A percentile compares a stretch with the other conserved stretches of the same genome.
Evolutionary conservation across 2,329 filamentous ascomycete species (phyloP).

Genomic region (Cercospora sp.): DNA sequence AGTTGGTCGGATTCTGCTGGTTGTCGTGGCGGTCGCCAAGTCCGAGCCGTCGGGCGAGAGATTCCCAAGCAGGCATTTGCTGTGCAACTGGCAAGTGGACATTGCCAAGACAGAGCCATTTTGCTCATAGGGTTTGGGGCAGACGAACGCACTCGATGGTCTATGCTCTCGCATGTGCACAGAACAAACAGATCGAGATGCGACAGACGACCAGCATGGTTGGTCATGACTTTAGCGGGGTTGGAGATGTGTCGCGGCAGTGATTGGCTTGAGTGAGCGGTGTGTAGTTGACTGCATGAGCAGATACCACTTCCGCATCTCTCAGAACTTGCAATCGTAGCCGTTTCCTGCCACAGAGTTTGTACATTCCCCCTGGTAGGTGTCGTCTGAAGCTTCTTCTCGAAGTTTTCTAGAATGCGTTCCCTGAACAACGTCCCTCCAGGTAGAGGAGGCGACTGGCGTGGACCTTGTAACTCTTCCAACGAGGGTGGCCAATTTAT

Average conservation of each 20-base stretch:
- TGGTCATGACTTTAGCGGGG: background rate
- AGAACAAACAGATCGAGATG: background rate
- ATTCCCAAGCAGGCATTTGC: background rate
- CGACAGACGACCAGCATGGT: background rate
- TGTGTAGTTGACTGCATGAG: background rate
- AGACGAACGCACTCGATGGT: background rate
- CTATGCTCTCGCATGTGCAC: background rate
- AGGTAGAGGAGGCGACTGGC: background rate
- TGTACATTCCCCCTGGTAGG: background rate
- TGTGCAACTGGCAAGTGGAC: background rate
- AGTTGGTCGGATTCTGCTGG: background rate
- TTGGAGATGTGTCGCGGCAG: background rate
- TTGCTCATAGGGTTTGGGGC: background rate
- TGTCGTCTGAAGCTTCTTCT: slow-evolving; percentile 10
- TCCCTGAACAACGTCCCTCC: background rate
- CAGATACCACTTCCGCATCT: background rate
- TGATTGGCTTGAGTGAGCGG: background rate
- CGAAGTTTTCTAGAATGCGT: slow-evolving; percentile 9
- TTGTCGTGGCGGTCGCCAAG: background rate
- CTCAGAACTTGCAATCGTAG: background rate
- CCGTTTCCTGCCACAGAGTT: background rate
- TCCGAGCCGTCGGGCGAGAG: background rate
- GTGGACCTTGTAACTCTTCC: slow-evolving; percentile 1
- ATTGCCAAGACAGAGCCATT: background rate
- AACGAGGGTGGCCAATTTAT: background rate